These are phyloP conservation scores for Mycena venus DNA, from an alignment of 768 basidiomycete species.

Conservation along the genomic window DNA sequence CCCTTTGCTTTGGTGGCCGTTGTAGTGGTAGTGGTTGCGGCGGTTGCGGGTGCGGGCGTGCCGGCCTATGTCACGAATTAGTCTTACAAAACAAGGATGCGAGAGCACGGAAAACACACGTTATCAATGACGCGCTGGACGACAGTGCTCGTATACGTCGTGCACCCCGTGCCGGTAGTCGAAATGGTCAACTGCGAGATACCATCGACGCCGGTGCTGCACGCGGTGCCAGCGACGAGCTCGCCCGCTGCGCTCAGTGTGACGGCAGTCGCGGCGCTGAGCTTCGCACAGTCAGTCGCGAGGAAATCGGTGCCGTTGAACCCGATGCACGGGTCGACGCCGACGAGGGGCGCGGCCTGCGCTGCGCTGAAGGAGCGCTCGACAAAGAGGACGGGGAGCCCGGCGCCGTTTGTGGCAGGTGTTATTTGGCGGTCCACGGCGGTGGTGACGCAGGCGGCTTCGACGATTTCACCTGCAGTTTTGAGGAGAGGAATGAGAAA, in stretches of 20 bases:
- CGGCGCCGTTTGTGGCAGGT: not conserved
- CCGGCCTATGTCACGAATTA: not conserved
- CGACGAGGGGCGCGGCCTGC: not conserved
- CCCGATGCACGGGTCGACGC: not conserved
- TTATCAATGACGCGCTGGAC: not conserved
- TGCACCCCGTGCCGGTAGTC: not conserved
- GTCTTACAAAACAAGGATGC: not conserved
- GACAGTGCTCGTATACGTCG: not conserved
- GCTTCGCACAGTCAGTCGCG: not conserved
- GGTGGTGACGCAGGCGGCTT: constrained; percentile 11
- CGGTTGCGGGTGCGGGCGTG: not conserved
- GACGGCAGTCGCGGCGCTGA: not conserved
- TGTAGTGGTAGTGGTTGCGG: not conserved
- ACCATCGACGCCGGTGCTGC: constrained; percentile 1
- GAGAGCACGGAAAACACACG: not conserved
- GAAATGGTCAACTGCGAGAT: constrained; percentile 1
- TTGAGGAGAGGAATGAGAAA: not conserved
- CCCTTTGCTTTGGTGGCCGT: not conserved
- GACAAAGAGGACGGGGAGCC: constrained; percentile 1
- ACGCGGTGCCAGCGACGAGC: not conserved
- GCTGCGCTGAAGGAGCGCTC: constrained; percentile 2
- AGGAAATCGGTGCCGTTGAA: constrained; percentile 7
- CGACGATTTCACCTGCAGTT: constrained; percentile 19
- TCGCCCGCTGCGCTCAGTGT: not conserved
- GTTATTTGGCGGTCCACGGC: not conserved